Evolutionary conservation across 768 basidiomycete species (phyloP), one percentile per base, ranked within the genome.

Genomic region (Lyophyllum shimeji): DNA sequence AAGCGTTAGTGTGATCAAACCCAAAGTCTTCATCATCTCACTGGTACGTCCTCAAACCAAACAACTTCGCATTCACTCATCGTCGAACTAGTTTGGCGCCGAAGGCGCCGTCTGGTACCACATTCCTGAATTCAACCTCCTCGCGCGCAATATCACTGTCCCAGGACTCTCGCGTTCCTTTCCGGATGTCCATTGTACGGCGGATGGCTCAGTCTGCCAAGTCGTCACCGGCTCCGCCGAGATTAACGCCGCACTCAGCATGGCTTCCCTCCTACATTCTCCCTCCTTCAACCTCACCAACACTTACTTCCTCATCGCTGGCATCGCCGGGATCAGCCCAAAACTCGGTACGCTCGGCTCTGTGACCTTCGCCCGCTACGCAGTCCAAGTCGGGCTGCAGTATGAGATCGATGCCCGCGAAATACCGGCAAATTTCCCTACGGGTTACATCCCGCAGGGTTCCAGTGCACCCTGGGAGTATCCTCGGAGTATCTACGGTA

Each of bases 331-430:
- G 23, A 51, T 60, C 1, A 60, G 46, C 13, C 58, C 58, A 7
- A 60, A 60, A 45, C 42, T 52, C 24, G 55, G 50, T 37, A 60
- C 58, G 8, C 56, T 56, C 11, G 58, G 54, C 40, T 59, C 54
- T 20, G 58, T 60, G 8, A 50, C 55, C 24, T 56, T 56, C 33
- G 55, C 58, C n/a, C 58, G 54, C 31, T 60, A 49, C 15, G 55
- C 58, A 9, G 55, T 60, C 9, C 58, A 60, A 39, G 55, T 60
- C 44, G 58, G 42, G 12, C 45, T 59, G 24, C 58, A 60, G 46
- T 56, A 56, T 42, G 58, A 60, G 27, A 52, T 60, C 39, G 55
- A 56, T 21, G 58, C 55, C 17, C 58, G 58, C 37, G 58, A 59
- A n/a, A 59, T 52, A 44, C 58, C 58, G 34, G 31, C 21, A 18